Conservation (phyloP, 2,329 filamentous ascomycete genomes). For the Botrytis byssoidea region DNA sequence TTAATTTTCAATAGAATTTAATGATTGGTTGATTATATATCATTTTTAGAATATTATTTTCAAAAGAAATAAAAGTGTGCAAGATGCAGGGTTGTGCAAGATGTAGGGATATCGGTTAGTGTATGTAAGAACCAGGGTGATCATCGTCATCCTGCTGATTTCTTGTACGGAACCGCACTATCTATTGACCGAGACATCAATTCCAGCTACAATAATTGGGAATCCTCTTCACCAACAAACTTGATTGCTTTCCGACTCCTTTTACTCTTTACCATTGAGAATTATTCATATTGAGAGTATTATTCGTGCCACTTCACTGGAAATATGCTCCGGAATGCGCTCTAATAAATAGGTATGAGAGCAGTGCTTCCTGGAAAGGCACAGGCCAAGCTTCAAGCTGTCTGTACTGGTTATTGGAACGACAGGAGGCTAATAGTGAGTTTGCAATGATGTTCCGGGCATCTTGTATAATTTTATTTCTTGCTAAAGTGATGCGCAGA, state of each 20-base stretch:
- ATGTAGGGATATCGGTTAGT: too few species aligned
- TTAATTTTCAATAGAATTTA: too few species aligned
- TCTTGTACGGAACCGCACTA: conserved; percentile 16
- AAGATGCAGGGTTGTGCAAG: too few species aligned
- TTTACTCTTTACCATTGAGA: background rate
- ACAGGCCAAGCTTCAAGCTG: conserved; percentile 72
- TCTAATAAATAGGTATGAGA: conserved; percentile 59
- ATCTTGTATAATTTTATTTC: background rate
- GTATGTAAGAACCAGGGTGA: background rate
- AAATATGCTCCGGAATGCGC: conserved; percentile 27
- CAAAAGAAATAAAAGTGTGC: too few species aligned
- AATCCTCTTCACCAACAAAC: background rate
- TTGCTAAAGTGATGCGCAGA: conserved; percentile 48
- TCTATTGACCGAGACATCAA: conserved; percentile 14
- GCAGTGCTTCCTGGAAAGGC: conserved; percentile 77
- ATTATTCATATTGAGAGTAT: background rate
- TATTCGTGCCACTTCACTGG: background rate
- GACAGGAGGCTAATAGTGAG: conserved; percentile 67
- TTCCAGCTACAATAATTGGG: conserved; percentile 2
- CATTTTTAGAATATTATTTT: too few species aligned
- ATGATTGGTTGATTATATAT: too few species aligned
- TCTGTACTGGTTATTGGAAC: conserved; percentile 73
- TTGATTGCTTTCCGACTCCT: conserved; percentile 2
- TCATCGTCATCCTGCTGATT: conserved; percentile 8
- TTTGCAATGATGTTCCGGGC: conserved; percentile 37